Evolutionary conservation across 176 grass and related monocot species (phyloP), one percentile per base, ranked within the genome.

Genomic region (Carex cristatella): DNA sequence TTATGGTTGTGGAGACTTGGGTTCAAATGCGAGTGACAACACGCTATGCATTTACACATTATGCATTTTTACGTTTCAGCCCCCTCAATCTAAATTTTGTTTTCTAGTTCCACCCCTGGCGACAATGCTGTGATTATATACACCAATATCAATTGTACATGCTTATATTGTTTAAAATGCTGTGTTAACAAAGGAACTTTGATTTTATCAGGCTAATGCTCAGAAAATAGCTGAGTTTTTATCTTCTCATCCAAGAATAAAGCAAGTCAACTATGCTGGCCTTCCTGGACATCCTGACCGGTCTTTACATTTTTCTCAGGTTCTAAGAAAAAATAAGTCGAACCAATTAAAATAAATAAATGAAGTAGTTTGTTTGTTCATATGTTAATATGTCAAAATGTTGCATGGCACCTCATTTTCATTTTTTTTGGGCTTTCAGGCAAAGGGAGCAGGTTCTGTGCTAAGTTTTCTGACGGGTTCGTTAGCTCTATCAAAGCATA

Each of bases 181-280:
- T 5, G 15, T 78, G 10, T 79, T 79, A 79, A 79, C 74, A 35
- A 16, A 16, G 9, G 16, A 27, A 77, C 12, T 57, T 86, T 55
- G 59, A 13, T 86, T 81, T 85, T 86, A 35, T 81, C 38, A 98
- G 96, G 96, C 80, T 72, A 98, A 98, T 92, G 93, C 96, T 14
- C 91, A 98, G 81, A 98, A 98, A 86, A 89, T 98, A 88, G 96
- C 96, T 84, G 96, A 98, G 80, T 98, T 95, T 65, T 68, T 98
- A 82, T 92, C 88, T 61, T 90, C 96, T 88, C 96, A 95, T 83
- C 91, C 91, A 81, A 93, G 66, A 84, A 88, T 95, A 73, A 92
- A 90, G 85, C 78, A 89, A 95, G 96, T 98, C 13, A 94, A 92
- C 66, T 98, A 98, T 59, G 96, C 90, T 1, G 96, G 93, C 44